A percentile compares a stretch with the other conserved stretches of the same genome.
Conservation (phyloP, 2,329 filamentous ascomycete genomes). For the Sporothrix protearum region DNA sequence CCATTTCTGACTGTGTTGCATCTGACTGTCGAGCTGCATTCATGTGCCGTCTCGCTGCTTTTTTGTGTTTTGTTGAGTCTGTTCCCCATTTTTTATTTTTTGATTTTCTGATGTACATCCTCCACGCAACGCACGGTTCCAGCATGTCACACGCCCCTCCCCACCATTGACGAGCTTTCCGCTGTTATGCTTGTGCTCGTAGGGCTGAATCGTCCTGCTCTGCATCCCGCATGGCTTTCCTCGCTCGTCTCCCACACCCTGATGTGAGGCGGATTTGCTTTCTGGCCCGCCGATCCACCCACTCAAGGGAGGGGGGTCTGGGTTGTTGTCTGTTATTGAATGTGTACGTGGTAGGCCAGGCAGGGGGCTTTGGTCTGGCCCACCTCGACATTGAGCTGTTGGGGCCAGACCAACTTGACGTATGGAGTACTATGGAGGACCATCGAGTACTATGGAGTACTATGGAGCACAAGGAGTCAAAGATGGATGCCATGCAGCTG, state of each 20-base stretch:
- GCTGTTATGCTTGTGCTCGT: constrained; percentile 3
- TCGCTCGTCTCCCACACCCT: not conserved
- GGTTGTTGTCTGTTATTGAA: not conserved
- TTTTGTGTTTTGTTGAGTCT: not conserved
- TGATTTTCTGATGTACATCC: not conserved
- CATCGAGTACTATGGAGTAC: not conserved
- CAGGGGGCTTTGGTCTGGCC: not conserved
- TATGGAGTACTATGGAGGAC: not conserved
- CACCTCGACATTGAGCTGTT: not conserved
- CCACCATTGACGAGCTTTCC: not conserved
- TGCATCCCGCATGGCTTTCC: not conserved
- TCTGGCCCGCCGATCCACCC: not conserved
- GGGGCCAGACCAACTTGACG: not conserved
- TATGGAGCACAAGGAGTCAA: not conserved
- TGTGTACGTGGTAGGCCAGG: not conserved
- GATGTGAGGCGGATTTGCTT: not conserved
- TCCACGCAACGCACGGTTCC: not conserved
- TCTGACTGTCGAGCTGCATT: not conserved
- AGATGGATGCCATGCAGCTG: not conserved
- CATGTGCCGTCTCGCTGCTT: not conserved
- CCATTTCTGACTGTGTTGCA: not conserved
- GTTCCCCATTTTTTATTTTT: not conserved
- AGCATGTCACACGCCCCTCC: not conserved
- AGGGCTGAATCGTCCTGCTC: constrained; percentile 22
- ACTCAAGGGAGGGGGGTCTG: not conserved